Evolutionary conservation across 2,329 filamentous ascomycete genomes (phyloP), one percentile per base, ranked within the genome.

Genomic region (Apiospora rasikravindrae): DNA sequence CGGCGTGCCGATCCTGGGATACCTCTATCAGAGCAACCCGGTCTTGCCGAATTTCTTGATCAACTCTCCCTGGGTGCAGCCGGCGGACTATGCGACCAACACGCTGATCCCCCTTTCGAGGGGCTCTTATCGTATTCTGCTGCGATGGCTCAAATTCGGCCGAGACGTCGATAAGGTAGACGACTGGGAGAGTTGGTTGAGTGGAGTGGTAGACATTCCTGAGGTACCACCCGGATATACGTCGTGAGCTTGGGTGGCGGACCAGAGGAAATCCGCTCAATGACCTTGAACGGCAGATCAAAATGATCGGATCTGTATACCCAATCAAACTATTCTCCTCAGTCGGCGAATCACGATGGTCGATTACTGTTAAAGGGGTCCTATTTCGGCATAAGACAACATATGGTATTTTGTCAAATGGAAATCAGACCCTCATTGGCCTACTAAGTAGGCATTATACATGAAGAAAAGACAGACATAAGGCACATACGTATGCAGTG

Each of bases 181-280:
- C 16, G 51, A 57, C 26, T 57, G 51, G 51, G 51, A 57, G 51
- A 57, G 51, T 57, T 57, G 26, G 51, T 14, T 57, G 51, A 57
- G 51, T 8, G 51, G 26, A 33, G 51, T 33, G 26, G 51, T 57
- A 29, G 51, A 57, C 16, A 33, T 57, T 16, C 26, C 51, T 4
- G 26, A 57, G 26, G 51, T 57, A 14, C 51, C 51, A 19, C 16
- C 26, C 51, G 4, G 14, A 22, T 57, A 57, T 26, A 8, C 51
- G 51, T 33, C 26, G 26, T 29, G 51, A 57, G 51, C 51, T 19
- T 57, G 26, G 2, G 7, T n/a, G 11, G 1, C 6, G 11, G 2
- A 47, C 19, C 22, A 19, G 22, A 10, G 5, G 4, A 7, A 47
- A n/a, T 47, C 6, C 6, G 19, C 19, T n/a, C 10, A 7, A 3